Conservation (phyloP, 2,329 filamentous ascomycete species). For the Xylariomycetidae sp. region DNA sequence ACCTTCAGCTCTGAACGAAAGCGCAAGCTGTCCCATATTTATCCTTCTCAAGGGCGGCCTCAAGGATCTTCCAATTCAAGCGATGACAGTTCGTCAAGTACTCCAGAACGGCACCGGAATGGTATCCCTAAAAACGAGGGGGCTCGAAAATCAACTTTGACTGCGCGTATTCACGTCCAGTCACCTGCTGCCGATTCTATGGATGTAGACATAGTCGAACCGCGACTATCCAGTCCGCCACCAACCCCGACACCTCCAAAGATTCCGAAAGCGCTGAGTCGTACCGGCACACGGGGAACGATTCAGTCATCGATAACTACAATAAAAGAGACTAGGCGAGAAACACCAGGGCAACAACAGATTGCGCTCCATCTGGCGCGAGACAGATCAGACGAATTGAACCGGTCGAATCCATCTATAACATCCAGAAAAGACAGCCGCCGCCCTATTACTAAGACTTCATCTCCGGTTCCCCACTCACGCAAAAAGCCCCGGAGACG, state of each 20-base stretch:
- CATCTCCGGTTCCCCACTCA: no score
- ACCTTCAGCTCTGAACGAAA: conserved; percentile 21
- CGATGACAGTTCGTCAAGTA: conserved; percentile 9
- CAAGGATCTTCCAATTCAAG: conserved; percentile 11
- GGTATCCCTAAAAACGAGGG: conserved; percentile 15
- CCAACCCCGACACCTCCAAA: conserved; percentile 21
- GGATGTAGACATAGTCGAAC: conserved; percentile 14
- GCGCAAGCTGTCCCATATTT: conserved; percentile 26
- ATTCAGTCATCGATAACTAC: conserved; percentile 1
- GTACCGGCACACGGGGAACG: conserved; percentile 2
- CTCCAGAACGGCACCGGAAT: conserved; percentile 16
- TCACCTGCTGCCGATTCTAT: conserved; percentile 15
- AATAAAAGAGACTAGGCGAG: conserved; percentile 8
- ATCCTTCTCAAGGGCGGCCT: conserved; percentile 16
- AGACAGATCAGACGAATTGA: no score
- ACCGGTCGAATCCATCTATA: no score
- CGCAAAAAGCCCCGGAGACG: conserved; percentile 23
- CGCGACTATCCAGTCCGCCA: conserved; percentile 26
- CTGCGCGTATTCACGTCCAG: conserved; percentile 8
- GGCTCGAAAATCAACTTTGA: conserved; percentile 4
- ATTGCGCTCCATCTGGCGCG: conserved; percentile 25
- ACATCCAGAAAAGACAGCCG: no score
- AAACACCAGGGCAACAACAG: conserved; percentile 14
- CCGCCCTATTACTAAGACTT: no score
- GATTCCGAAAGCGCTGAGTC: conserved; percentile 1